Evolutionary conservation across 1,139 yeast genomes (phyloP).

Genomic region (Blastobotrys ciferrii): DNA sequence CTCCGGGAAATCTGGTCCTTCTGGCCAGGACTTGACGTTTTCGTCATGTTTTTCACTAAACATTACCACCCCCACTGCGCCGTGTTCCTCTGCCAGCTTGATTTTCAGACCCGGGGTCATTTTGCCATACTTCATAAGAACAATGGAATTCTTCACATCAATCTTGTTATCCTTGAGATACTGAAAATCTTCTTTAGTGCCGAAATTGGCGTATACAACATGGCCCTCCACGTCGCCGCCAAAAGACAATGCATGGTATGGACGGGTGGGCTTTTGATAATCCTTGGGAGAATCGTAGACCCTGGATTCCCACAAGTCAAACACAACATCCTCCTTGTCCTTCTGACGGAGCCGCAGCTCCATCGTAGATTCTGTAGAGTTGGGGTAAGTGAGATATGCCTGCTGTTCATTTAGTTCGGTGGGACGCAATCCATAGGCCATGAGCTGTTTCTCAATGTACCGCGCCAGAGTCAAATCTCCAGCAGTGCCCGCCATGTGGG

Average conservation of each 20-base stretch:
- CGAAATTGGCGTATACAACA: slow-evolving; percentile 62
- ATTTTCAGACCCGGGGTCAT: slow-evolving; percentile 53
- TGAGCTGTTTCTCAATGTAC: slow-evolving; percentile 59
- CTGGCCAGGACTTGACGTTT: slow-evolving; percentile 31
- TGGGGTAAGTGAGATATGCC: slow-evolving; percentile 62
- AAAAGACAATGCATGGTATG: slow-evolving; percentile 70
- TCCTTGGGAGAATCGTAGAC: slow-evolving; percentile 26
- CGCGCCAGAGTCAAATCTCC: slow-evolving; percentile 74
- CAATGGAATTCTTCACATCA: slow-evolving; percentile 44
- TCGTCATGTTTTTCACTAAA: slow-evolving; percentile 42
- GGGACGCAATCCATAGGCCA: slow-evolving; percentile 50
- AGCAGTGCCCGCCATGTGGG: slow-evolving; percentile 83
- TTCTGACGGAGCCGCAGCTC: slow-evolving; percentile 26
- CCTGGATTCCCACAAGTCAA: slow-evolving; percentile 33
- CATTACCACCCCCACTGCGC: slow-evolving; percentile 57
- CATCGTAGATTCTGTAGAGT: slow-evolving; percentile 28
- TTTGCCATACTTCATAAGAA: slow-evolving; percentile 63
- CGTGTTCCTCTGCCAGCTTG: slow-evolving; percentile 48
- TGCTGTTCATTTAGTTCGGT: slow-evolving; percentile 51
- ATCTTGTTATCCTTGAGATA: slow-evolving; percentile 42
- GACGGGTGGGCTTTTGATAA: slow-evolving; percentile 31
- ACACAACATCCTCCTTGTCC: slow-evolving; percentile 26
- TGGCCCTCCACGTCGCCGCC: slow-evolving; percentile 56
- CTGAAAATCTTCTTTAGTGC: slow-evolving; percentile 58
- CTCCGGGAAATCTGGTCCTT: slow-evolving; percentile 36